Base-by-base conservation (phyloP, 176 grass and related monocot species). In the Aegilops sharonensis region DNA sequence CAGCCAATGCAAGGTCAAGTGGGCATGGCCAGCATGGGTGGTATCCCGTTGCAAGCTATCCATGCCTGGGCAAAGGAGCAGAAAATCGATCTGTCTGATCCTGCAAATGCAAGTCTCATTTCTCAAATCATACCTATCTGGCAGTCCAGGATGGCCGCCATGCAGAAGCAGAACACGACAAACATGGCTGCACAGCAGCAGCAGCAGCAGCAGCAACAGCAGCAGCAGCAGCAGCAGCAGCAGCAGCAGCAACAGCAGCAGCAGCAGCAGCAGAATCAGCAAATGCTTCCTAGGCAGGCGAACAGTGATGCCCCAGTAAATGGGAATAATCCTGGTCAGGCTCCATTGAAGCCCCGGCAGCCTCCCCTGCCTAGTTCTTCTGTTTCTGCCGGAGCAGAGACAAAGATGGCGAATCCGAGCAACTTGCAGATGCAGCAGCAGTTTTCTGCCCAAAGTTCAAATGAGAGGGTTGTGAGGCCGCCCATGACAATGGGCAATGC, bases 1-100 rank as follows among this genome's bases (percentile, higher is more conserved):
- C 88, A 90, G 69, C 77, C 79, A 14, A 47, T 85, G 62, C 84
- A 91, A 72, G 84, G 84, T 9, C 94, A 91, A 75, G 54, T 60
- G 36, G 85, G 43, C 35, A 80, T 73, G 40, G 50, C 80, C 74
- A 91, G 12, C 24, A 73, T 68, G 34, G 78, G 77, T 73, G 90
- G 72, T 72, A 87, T 78, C 62, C 90, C 93, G n/a, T 59, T 94
- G 64, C 97, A 96, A 93, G 86, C 88, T 64, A 87, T 99, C 87
- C 92, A 96, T 81, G 89, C 89, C 60, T 99, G 94, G 94, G 97
- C 92, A 60, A 99, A 97, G 78, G 92, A 96, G 65, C 64, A 91
- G 65, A 99, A 99, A 13, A 29, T 99, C 1, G 97, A 99, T 64
- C 87, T 99, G 43, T 94, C 97, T 64, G 84, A 93, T 93, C 94